Evolutionary conservation across 2,329 filamentous ascomycete species (phyloP), one percentile per base, ranked within the genome.

Genomic region (Aulographum hederae): DNA sequence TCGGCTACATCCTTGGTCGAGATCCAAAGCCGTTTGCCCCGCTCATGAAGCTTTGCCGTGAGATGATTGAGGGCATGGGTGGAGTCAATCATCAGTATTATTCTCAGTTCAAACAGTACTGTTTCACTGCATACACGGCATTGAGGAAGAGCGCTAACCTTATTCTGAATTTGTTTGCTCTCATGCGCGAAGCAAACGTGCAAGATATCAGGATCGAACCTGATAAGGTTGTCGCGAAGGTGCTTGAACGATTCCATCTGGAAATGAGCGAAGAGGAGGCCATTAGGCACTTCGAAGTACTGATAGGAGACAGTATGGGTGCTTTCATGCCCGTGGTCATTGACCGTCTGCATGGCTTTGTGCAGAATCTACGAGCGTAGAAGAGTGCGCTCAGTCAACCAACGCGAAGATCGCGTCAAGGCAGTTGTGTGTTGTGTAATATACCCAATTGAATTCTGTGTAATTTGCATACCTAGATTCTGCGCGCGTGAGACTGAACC

Each of bases 11-110:
- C 38, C 75, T 98, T 2, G 89, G 89, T 13, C 79, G 89, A 26
- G 89, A 98, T 43, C 89, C 89, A 0, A 98, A 98, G 48, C 89
- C 89, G 0, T 95, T 98, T 48, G 86, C 89, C 0, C 89, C 89
- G 0, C 73, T 86, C 32, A 93, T 98, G 76, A 98, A 98, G 53
- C 70, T 98, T 6, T 86, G 78, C 47, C 86, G 85, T 43, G 86
- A 98, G 48, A 98, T 98, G 89, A 81, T 95, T 3, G 89, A 98
- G 46, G 89, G 85, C 39, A 94, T 98, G 82, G 91, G 91, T 26
- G 89, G 89, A 10, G 67, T 74, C 5, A 66, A 68, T 20, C 82
- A 78, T 3, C 70, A 79, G 15, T 76, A 91, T 38, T 98, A 93
- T 52, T 64, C 75, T 27, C 70, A 78, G 32, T 98, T 98, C 57